Percentiles rank a stretch among this genome's conserved stretches.
phyloP scores from a whole-genome alignment of 306 rosid species.

The Lagenaria siceraria region DNA sequence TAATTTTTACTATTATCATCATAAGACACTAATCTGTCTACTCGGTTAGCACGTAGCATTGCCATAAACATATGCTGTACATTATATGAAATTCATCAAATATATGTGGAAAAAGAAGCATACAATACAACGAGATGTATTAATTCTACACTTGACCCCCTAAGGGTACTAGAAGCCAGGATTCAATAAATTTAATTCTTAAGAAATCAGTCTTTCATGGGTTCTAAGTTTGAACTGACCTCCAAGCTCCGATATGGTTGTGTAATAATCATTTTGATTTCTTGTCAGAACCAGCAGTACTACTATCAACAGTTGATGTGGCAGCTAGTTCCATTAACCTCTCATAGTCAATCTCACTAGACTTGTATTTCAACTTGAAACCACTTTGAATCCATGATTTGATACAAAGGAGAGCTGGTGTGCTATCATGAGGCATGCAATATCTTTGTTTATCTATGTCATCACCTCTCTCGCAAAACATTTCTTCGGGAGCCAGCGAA shows the following conservation, averaged over 20 bases:
- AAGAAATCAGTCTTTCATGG: not conserved
- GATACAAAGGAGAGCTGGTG: slow-evolving; percentile 67
- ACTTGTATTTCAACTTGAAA: slow-evolving; percentile 54
- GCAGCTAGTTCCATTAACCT: slow-evolving; percentile 42
- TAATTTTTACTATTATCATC: not conserved
- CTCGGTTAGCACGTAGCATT: slow-evolving; percentile 2
- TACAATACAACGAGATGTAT: slow-evolving; percentile 3
- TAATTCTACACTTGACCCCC: not conserved
- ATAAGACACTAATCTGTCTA: not conserved
- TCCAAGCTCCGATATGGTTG: not conserved
- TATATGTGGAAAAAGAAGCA: not conserved
- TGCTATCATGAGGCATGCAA: slow-evolving; percentile 60
- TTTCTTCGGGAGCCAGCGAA: slow-evolving; percentile 73
- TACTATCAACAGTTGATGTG: slow-evolving; percentile 16
- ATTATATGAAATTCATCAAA: not conserved
- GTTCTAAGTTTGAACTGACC: slow-evolving; percentile 2
- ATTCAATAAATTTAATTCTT: not conserved
- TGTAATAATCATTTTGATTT: slow-evolving; percentile 16
- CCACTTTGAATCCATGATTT: slow-evolving; percentile 83
- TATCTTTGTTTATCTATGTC: slow-evolving; percentile 61
- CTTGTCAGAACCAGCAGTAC: slow-evolving; percentile 19
- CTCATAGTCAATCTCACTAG: slow-evolving; percentile 37
- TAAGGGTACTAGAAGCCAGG: not conserved
- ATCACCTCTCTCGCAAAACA: slow-evolving; percentile 74
- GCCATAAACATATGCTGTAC: slow-evolving; percentile 2